Base-by-base conservation (phyloP, 2,329 filamentous ascomycete species). In the Chalaropsis thielavioides region DNA sequence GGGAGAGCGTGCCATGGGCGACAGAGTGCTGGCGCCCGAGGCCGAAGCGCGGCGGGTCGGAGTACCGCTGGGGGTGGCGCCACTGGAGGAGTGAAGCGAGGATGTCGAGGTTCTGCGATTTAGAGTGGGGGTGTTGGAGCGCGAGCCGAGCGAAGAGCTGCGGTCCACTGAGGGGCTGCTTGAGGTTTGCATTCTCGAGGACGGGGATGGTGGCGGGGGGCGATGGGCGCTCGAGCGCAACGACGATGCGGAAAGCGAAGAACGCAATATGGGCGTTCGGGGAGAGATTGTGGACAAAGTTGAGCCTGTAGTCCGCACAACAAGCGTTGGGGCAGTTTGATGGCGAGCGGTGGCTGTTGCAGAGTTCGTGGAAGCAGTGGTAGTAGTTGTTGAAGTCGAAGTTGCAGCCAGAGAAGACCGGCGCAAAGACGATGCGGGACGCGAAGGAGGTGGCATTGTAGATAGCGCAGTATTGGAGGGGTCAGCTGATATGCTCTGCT, bases 91-190 rank as follows among this genome's bases (percentile, higher is more conserved):
- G 68, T 77, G 79, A 46, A 85, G 72, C 40, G 82, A 84, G 71
- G 79, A 83, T 69, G 78, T 78, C 2, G 82, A 85, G 1, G 81
- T 77, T 69, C 84, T 84, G 35, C 80, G 78, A 46, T 81, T 72
- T 5, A 85, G 73, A 0, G 76, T 75, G 0, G 81, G 81, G 1
- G 81, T 81, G 22, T 73, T 74, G 3, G 79, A 76, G 64, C 77
- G 75, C 4, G 80, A 78, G 11, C 76, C 75, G 15, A 66, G 44
- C 3, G 64, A 66, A n/a, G 64, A 63, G 40, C 49, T 61, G n/a
- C 75, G 73, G 22, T 75, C 73, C 11, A 64, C 13, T 66, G 70
- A 72, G 63, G 70, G 79, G 75, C 72, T 80, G 71, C 71, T 77
- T 69, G 73, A 78, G 68, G 69, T 75, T 17, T 62, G 54, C 68